These are phyloP conservation scores for Corymbia maculata DNA, from an alignment of 345 rosid species.

Conservation along the genomic window DNA sequence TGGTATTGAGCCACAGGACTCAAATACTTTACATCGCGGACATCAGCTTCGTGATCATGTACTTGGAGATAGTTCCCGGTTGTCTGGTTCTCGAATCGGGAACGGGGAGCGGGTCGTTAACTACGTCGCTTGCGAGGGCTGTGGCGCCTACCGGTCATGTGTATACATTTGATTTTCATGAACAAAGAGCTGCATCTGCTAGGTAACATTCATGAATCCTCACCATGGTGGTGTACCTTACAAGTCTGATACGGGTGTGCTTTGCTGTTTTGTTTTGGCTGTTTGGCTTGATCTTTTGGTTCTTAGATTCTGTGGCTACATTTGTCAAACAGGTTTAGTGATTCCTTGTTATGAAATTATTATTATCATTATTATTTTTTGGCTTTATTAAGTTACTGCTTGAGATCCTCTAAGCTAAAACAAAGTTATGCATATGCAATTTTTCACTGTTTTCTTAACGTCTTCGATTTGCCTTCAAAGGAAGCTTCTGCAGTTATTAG, in stretches of 20 bases:
- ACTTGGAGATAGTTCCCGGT: slow-evolving; percentile 83
- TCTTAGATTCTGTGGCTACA: background rate
- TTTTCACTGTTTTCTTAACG: background rate
- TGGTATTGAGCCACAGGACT: slow-evolving; percentile 91
- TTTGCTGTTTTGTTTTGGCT: background rate
- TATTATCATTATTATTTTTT: no score
- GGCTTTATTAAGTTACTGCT: background rate
- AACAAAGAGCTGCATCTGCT: slow-evolving; percentile 86
- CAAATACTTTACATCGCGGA: slow-evolving; percentile 95
- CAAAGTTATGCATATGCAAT: background rate
- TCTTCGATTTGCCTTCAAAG: background rate
- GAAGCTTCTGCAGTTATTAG: background rate
- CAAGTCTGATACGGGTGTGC: background rate
- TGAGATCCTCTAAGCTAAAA: background rate
- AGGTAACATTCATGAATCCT: slow-evolving; percentile 28
- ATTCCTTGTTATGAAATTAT: background rate
- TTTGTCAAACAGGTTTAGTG: background rate
- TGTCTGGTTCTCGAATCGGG: slow-evolving; percentile 91
- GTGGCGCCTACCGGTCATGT: slow-evolving; percentile 88
- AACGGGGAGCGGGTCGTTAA: slow-evolving; percentile 89
- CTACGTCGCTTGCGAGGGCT: slow-evolving; percentile 83
- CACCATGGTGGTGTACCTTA: background rate
- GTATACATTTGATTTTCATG: slow-evolving; percentile 90
- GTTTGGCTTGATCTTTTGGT: background rate
- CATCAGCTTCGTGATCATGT: slow-evolving; percentile 71